Percentiles rank a stretch among this genome's conserved stretches.
Evolutionary conservation across 129 eudicot genomes (phyloP).

Genomic region (Rutidosis leptorrhynchoides): DNA sequence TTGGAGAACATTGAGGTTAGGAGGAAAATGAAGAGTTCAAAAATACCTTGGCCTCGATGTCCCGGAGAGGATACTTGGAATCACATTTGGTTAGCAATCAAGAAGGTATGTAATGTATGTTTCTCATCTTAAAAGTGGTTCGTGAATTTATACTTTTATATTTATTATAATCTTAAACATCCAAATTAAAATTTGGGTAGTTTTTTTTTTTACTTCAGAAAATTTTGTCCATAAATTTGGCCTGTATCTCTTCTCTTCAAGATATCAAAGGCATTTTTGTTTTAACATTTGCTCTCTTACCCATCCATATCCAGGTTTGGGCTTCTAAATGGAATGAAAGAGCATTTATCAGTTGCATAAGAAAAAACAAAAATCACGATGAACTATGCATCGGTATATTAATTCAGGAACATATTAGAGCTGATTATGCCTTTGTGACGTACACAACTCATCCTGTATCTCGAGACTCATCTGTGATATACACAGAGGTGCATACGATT

Average conservation of each 20-base stretch:
- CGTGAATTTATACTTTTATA: slow-evolving; percentile 10
- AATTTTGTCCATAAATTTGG: not conserved
- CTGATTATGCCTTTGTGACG: slow-evolving; percentile 50
- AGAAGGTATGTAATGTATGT: slow-evolving; percentile 39
- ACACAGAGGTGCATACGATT: slow-evolving; percentile 44
- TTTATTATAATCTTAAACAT: not conserved
- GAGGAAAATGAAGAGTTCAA: slow-evolving; percentile 51
- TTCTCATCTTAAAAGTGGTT: not conserved
- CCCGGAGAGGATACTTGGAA: slow-evolving; percentile 39
- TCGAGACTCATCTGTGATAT: slow-evolving; percentile 42
- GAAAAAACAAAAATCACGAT: slow-evolving; percentile 22
- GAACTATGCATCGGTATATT: slow-evolving; percentile 39
- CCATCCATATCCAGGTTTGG: slow-evolving; percentile 35
- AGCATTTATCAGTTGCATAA: slow-evolving; percentile 41
- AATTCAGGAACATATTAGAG: slow-evolving; percentile 44
- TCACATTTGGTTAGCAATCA: slow-evolving; percentile 47
- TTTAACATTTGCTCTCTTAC: slow-evolving; percentile 1
- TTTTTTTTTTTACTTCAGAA: slow-evolving; percentile 7
- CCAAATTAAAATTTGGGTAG: not conserved
- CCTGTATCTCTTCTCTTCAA: slow-evolving; percentile 5
- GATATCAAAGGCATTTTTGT: not conserved
- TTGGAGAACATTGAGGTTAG: slow-evolving; percentile 44
- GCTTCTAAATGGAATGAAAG: slow-evolving; percentile 60
- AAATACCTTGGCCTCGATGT: slow-evolving; percentile 48
- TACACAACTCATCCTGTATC: slow-evolving; percentile 53